These are phyloP conservation scores for Lasiodiplodia theobromae DNA, from an alignment of 2,329 filamentous ascomycete species.

Conservation along the genomic window DNA sequence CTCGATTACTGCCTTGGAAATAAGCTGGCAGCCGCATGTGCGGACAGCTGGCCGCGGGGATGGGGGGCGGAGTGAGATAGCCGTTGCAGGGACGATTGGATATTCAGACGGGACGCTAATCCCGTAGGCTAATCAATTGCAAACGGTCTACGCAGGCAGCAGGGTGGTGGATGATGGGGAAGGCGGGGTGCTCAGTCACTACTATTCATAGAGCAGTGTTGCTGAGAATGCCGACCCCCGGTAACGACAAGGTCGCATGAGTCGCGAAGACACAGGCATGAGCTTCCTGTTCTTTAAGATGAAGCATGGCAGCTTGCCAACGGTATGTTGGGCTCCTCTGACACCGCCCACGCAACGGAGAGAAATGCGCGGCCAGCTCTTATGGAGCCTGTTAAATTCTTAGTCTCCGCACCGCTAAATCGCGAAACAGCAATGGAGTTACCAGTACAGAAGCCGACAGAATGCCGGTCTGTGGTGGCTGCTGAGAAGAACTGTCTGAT, in stretches of 20 bases:
- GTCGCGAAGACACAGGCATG: not conserved
- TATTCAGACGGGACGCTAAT: not conserved
- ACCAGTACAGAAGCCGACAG: conserved; percentile 17
- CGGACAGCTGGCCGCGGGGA: not conserved
- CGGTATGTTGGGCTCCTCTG: conserved; percentile 28
- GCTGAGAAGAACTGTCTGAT: conserved; percentile 31
- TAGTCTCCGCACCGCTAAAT: conserved; percentile 29
- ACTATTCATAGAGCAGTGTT: not conserved
- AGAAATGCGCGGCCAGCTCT: conserved; percentile 30
- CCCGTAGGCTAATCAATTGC: not conserved
- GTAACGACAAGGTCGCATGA: not conserved
- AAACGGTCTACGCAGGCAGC: not conserved
- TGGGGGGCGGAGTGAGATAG: not conserved
- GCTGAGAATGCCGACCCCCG: not conserved
- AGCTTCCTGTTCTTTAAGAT: not conserved
- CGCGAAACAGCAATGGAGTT: conserved; percentile 28
- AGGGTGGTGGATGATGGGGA: not conserved
- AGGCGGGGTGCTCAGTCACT: not conserved
- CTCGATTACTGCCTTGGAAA: not conserved
- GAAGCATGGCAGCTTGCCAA: not conserved
- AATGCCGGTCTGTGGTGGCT: conserved; percentile 28
- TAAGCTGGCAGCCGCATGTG: not conserved
- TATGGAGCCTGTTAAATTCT: conserved; percentile 16
- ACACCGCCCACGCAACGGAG: conserved; percentile 30
- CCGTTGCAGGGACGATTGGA: not conserved